Percentiles rank a stretch among this genome's conserved stretches.
These are phyloP conservation scores for Candida hungchunana DNA, from an alignment of 805 yeast species.

Conservation along the genomic window DNA sequence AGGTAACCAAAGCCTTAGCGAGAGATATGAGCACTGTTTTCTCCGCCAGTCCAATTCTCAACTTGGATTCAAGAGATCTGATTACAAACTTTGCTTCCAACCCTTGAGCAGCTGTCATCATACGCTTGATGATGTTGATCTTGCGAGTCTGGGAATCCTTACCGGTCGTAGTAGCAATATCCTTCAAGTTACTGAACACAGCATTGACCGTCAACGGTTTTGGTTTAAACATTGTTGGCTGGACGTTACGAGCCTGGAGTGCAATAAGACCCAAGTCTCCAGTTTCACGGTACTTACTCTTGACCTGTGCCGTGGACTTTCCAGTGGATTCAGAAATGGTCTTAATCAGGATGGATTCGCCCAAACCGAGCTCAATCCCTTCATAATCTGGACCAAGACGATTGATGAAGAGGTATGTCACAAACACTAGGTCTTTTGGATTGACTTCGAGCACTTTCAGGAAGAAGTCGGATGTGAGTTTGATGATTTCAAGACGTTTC, in stretches of 20 bases:
- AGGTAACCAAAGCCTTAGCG: slow-evolving; percentile 73
- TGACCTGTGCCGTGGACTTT: slow-evolving; percentile 64
- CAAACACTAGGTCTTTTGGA: slow-evolving; percentile 53
- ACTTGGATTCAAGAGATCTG: slow-evolving; percentile 86
- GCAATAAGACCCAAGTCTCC: slow-evolving; percentile 95
- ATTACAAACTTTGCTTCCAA: slow-evolving; percentile 88
- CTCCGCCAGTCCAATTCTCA: slow-evolving; percentile 91
- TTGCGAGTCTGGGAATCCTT: slow-evolving; percentile 77
- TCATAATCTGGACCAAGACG: slow-evolving; percentile 94
- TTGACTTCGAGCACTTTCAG: slow-evolving; percentile 53
- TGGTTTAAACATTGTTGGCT: slow-evolving; percentile 92
- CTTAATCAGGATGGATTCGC: slow-evolving; percentile 83
- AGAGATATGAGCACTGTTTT: slow-evolving; percentile 82
- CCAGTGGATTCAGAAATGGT: slow-evolving; percentile 92
- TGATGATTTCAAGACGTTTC: slow-evolving; percentile 77
- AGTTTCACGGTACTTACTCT: slow-evolving; percentile 64
- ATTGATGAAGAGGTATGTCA: slow-evolving; percentile 83
- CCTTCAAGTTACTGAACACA: slow-evolving; percentile 71
- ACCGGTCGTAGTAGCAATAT: slow-evolving; percentile 77
- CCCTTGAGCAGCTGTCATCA: slow-evolving; percentile 82
- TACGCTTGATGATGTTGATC: slow-evolving; percentile 70
- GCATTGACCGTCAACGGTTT: slow-evolving; percentile 65
- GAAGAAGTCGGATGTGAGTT: slow-evolving; percentile 70
- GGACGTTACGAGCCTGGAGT: slow-evolving; percentile 72
- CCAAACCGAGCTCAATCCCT: slow-evolving; percentile 89